Base-by-base conservation (phyloP, 1,284 basidiomycete genomes). In the Moniliella sp. region DNA sequence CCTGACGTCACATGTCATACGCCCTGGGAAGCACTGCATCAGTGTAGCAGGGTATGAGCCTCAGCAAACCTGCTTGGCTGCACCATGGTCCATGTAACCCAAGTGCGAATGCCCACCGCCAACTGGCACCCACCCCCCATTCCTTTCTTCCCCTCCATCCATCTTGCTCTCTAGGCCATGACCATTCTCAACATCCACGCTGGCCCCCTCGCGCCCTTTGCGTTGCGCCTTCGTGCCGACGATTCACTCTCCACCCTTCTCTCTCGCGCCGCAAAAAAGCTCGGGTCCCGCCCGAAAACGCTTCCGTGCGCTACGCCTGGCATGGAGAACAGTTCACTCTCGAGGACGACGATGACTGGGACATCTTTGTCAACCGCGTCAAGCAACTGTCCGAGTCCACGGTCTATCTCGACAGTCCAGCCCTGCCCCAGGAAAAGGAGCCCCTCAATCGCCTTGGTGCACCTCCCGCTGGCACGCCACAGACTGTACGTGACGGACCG, bases 101-200 rank as follows among this genome's bases (percentile, higher is more conserved):
- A n/a, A n/a, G n/a, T n/a, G n/a, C n/a, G n/a, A n/a, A n/a, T n/a
- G n/a, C n/a, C n/a, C n/a, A n/a, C n/a, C n/a, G n/a, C n/a, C n/a
- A n/a, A n/a, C n/a, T n/a, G n/a, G n/a, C n/a, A n/a, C n/a, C n/a
- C n/a, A n/a, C n/a, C n/a, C n/a, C n/a, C n/a, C n/a, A n/a, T n/a
- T n/a, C n/a, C n/a, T n/a, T n/a, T n/a, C n/a, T n/a, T n/a, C n/a
- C n/a, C n/a, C n/a, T n/a, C n/a, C n/a, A n/a, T n/a, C n/a, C n/a
- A n/a, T n/a, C n/a, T n/a, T n/a, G n/a, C n/a, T n/a, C n/a, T n/a
- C n/a, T n/a, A n/a, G n/a, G n/a, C 45, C 46, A 48, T 46, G 32
- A 47, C 48, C 5, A 54, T 51, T 31, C 41, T 54, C 39, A 54
- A 54, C 37, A 46, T 53, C 37, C 55, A 58, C 42, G 47, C 53